These are phyloP conservation scores for Hypomyces rosellus DNA, from an alignment of 2,329 filamentous ascomycete species.

Conservation along the genomic window DNA sequence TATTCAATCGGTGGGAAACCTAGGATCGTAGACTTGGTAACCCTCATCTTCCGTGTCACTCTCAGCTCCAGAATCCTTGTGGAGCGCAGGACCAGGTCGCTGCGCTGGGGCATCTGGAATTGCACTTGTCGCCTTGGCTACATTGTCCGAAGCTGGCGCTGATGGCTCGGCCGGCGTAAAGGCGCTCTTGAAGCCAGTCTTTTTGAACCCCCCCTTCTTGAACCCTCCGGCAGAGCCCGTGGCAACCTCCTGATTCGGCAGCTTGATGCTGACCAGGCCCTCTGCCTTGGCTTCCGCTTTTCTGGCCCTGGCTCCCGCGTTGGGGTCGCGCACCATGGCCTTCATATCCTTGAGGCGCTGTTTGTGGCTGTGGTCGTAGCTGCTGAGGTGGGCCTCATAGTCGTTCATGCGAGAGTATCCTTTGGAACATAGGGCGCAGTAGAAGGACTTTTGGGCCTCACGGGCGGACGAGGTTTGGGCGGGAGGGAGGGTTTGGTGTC, in stretches of 20 bases:
- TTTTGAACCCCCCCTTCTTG: slow-evolving; percentile 70
- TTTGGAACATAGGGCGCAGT: slow-evolving; percentile 83
- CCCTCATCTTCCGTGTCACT: slow-evolving; percentile 65
- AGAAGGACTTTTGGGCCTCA: slow-evolving; percentile 73
- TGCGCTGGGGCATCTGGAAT: slow-evolving; percentile 33
- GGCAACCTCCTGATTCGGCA: slow-evolving; percentile 32
- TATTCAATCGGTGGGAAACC: slow-evolving; percentile 52
- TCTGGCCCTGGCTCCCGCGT: slow-evolving; percentile 57
- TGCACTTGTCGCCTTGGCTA: slow-evolving; percentile 1
- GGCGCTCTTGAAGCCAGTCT: slow-evolving; percentile 74
- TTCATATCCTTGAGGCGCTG: slow-evolving; percentile 87
- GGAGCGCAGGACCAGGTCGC: slow-evolving; percentile 15
- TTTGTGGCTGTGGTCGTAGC: slow-evolving; percentile 93
- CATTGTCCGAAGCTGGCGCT: neutral
- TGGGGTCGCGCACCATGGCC: slow-evolving; percentile 68
- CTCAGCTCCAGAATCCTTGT: slow-evolving; percentile 32
- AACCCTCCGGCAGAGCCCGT: slow-evolving; percentile 40
- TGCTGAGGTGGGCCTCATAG: slow-evolving; percentile 88
- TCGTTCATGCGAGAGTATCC: slow-evolving; percentile 94
- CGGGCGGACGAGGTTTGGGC: slow-evolving; percentile 60
- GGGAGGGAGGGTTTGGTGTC: slow-evolving; percentile 52
- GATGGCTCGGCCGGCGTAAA: slow-evolving; percentile 50
- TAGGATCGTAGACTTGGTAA: slow-evolving; percentile 62
- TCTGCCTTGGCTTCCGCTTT: slow-evolving; percentile 65
- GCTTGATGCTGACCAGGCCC: slow-evolving; percentile 61